A percentile compares a stretch with the other conserved stretches of the same genome.
Evolutionary conservation across 305 asterid species (phyloP).

Genomic region (Ilex paraguariensis): DNA sequence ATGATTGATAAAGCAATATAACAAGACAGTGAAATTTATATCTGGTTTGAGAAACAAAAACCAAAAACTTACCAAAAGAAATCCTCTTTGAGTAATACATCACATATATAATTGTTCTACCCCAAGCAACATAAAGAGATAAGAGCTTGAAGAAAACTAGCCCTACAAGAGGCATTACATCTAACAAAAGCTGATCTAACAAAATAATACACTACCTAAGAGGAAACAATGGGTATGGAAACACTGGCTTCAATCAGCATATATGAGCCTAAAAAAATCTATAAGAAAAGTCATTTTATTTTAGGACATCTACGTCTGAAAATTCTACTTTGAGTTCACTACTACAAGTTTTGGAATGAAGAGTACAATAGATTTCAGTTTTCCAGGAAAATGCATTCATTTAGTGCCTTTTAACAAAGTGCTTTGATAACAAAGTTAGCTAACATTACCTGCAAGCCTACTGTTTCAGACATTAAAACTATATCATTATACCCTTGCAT

Average conservation of each 20-base stretch:
- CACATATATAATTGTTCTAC: background rate
- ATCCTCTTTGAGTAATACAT: too few relatives aligned
- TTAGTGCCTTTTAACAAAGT: too few relatives aligned
- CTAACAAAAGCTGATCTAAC: background rate
- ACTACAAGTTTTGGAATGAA: background rate
- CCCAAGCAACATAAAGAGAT: too few relatives aligned
- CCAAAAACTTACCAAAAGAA: background rate
- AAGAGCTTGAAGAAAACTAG: background rate
- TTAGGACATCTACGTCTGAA: too few relatives aligned
- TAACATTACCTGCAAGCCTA: slow-evolving; percentile 81
- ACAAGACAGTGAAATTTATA: background rate
- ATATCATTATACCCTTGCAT: slow-evolving; percentile 73
- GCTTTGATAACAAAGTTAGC: slow-evolving; percentile 1
- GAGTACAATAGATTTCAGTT: slow-evolving; percentile 2
- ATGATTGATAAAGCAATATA: slow-evolving; percentile 6
- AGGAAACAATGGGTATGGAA: background rate
- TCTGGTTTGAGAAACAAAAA: background rate
- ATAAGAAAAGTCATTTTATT: too few relatives aligned
- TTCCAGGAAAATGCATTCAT: background rate
- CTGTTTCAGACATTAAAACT: slow-evolving; percentile 64
- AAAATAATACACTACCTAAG: background rate
- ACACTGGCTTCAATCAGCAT: too few relatives aligned
- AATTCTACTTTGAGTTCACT: too few relatives aligned
- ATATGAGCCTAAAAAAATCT: too few relatives aligned
- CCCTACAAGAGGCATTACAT: background rate